Base-by-base conservation (phyloP, 2,329 filamentous ascomycete genomes). In the Parafenestella ontariensis region DNA sequence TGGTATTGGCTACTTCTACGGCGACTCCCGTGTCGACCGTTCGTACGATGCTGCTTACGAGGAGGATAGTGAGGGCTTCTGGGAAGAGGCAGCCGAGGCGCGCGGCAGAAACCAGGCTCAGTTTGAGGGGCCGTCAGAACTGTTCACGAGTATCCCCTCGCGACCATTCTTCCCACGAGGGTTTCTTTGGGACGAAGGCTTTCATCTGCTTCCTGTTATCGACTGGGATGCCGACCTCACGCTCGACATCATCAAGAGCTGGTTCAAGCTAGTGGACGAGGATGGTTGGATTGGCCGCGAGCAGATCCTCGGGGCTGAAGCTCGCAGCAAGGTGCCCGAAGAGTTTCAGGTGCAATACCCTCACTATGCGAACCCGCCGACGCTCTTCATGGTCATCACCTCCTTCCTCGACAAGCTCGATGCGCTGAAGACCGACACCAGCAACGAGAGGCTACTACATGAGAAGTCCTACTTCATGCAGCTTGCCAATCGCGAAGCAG, bases 111-210 rank as follows among this genome's bases (percentile, higher is more conserved):
- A 86, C 50, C 78, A 86, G 59, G 87, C 92, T 61, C 81, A 86
- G 55, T 77, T 89, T 0, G 92, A 96, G 70, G 91, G 91, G 0
- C 92, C 94, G 1, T 91, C 89, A 49, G 91, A 96, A 74, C 85
- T 99, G 2, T 98, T 93, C 73, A 96, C 93, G 6, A 91, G 88
- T 66, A 89, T 98, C 52, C 95, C 95, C 0, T 98, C 94, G 8
- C 84, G 95, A 4, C 91, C 95, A 0, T 99, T 99, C 81, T 99
- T 99, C 78, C 95, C 95, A 1, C 85, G 95, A 57, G 95, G 95
- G 0, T 99, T 99, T 74, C 82, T 98, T 3, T 99, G 95, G 95
- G 95, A 99, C 68, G 95, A 99, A 75, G 95, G 95, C 0, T 99
- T 98, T 77, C 95, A 99, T 70, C 81, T 99, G 31, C 81, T 96